Percentiles rank a stretch among this genome's conserved stretches.
Conservation (phyloP, 2,329 filamentous ascomycete species). For the Neonectria hederae region DNA sequence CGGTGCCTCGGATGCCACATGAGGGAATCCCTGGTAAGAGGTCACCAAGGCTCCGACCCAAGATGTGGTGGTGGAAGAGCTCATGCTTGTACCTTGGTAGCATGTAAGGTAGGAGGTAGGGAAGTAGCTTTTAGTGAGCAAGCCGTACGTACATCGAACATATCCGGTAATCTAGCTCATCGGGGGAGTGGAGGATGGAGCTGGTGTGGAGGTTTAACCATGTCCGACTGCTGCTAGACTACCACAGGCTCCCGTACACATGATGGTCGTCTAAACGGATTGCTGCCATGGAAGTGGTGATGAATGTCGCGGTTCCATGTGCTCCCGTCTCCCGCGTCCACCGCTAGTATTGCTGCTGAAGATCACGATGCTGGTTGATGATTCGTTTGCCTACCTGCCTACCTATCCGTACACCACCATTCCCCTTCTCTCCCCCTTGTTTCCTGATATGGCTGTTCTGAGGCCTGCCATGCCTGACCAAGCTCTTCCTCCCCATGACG, state of each 20-base stretch:
- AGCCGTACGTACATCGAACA: not conserved
- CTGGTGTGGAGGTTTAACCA: constrained; percentile 21
- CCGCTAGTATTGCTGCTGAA: constrained; percentile 19
- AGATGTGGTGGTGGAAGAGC: constrained; percentile 24
- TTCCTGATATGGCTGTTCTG: constrained; percentile 30
- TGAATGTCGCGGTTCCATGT: constrained; percentile 21
- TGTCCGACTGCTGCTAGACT: constrained; percentile 8
- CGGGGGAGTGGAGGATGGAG: constrained; percentile 22
- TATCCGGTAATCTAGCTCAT: constrained; percentile 23
- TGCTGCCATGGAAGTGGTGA: constrained; percentile 16
- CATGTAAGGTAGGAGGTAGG: constrained; percentile 4
- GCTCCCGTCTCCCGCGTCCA: constrained; percentile 19
- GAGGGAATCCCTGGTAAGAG: constrained; percentile 30
- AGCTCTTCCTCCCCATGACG: constrained; percentile 24
- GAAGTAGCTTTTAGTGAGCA: constrained; percentile 5
- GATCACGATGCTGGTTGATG: constrained; percentile 14
- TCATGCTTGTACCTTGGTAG: constrained; percentile 12
- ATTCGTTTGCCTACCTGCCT: constrained; percentile 1
- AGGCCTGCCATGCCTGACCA: constrained; percentile 43
- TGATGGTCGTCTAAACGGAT: not conserved
- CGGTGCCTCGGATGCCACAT: constrained; percentile 41
- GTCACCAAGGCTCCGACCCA: not conserved
- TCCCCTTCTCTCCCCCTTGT: constrained; percentile 28
- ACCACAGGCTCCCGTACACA: constrained; percentile 8
- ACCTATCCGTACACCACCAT: constrained; percentile 10